Conservation (phyloP, 2,329 filamentous ascomycete species). For the Alternaria consortialis region DNA sequence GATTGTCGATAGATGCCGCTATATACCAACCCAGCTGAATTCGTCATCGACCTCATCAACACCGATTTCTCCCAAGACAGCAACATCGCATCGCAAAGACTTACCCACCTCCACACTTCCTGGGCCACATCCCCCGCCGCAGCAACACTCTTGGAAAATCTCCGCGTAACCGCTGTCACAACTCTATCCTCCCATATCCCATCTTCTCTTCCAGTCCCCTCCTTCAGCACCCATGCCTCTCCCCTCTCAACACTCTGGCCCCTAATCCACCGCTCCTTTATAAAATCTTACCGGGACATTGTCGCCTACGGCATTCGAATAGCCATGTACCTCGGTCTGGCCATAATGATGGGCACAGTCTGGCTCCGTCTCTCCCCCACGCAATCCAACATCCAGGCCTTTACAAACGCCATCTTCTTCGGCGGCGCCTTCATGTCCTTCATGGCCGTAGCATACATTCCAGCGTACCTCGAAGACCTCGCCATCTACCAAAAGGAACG, state of each 20-base stretch:
- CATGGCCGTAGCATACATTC: conserved; percentile 79
- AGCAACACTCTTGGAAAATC: conserved; percentile 30
- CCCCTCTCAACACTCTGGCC: conserved; percentile 65
- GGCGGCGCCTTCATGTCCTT: conserved; percentile 63
- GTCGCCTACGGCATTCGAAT: conserved; percentile 85
- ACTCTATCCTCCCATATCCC: neutral
- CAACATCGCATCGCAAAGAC: conserved; percentile 57
- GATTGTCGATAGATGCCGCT: conserved; percentile 64
- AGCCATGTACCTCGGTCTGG: conserved; percentile 81
- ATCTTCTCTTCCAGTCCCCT: neutral
- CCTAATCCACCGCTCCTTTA: conserved; percentile 78
- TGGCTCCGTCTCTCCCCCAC: conserved; percentile 76
- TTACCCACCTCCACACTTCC: conserved; percentile 62
- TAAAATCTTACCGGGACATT: conserved; percentile 85
- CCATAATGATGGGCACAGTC: conserved; percentile 88
- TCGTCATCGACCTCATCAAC: conserved; percentile 79
- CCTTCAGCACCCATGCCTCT: conserved; percentile 50
- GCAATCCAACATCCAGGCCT: conserved; percentile 79
- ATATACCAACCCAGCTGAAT: conserved; percentile 82
- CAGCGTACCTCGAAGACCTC: conserved; percentile 81
- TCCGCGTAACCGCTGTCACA: conserved; percentile 23
- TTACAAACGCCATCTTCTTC: conserved; percentile 79
- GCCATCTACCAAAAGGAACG: conserved; percentile 78
- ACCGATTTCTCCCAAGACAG: conserved; percentile 72
- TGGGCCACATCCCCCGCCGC: conserved; percentile 64